A percentile compares a stretch with the other conserved stretches of the same genome.
Conservation (phyloP, 352 stramenopile genomes). For the Pythium oligandrum region DNA sequence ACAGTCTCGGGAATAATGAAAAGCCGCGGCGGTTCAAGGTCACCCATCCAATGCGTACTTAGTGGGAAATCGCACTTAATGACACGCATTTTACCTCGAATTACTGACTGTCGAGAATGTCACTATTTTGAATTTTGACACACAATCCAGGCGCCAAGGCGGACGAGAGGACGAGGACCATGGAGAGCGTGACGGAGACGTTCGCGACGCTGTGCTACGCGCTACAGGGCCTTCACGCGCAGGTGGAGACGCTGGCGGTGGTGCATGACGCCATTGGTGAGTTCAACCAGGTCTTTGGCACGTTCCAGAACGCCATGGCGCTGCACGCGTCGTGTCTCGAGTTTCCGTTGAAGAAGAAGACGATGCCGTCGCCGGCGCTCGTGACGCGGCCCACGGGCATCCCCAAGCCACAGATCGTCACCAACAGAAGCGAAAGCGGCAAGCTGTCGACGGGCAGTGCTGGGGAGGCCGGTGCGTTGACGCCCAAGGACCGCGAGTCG, state of each 20-base stretch:
- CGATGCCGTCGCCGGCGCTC: constrained; percentile 2
- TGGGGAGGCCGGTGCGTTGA: no score
- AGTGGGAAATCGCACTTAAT: neutral
- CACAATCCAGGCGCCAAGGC: no score
- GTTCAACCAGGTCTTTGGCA: constrained; percentile 72
- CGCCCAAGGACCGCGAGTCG: no score
- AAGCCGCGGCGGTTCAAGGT: no score
- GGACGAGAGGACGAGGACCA: neutral
- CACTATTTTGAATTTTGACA: constrained; percentile 13
- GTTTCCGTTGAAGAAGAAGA: constrained; percentile 34
- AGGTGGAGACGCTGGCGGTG: constrained; percentile 54
- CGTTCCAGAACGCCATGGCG: constrained; percentile 71
- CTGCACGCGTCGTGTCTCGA: constrained; percentile 71
- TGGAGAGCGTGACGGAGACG: constrained; percentile 40
- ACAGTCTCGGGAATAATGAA: neutral
- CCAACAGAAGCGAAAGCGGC: neutral
- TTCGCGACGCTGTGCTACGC: constrained; percentile 59
- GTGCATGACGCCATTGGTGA: constrained; percentile 70
- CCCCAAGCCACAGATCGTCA: constrained; percentile 25
- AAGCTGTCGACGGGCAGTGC: neutral
- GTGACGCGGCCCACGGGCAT: constrained; percentile 28
- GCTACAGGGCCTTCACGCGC: constrained; percentile 58
- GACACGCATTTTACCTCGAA: neutral
- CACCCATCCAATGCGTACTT: no score
- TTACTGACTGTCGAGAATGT: constrained; percentile 8